phyloP scores from a whole-genome alignment of 139 green algal genomes.

The Closterium sp. region DNA sequence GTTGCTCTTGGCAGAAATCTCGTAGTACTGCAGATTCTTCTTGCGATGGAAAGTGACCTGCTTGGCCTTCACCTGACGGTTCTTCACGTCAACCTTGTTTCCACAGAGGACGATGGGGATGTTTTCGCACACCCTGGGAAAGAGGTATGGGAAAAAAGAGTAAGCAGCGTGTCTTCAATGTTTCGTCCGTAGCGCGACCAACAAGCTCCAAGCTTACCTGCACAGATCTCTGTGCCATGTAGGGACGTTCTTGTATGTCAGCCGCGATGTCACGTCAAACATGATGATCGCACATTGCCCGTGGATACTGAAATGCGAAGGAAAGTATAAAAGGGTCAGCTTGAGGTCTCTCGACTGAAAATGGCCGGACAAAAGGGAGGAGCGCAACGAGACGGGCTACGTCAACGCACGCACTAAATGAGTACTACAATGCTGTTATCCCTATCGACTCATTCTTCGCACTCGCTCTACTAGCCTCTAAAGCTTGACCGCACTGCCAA shows the following conservation, averaged over 20 bases:
- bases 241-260: conserved; percentile 99
- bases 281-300: conserved; percentile 99
- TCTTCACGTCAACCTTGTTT: conserved; percentile 99
- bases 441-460: too few species aligned
- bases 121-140: conserved; percentile 90
- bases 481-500: too few species aligned
- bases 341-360: too few species aligned
- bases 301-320: conserved; percentile 81
- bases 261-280: conserved; percentile 99
- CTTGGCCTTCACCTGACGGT: conserved; percentile 99
- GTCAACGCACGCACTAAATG: too few species aligned
- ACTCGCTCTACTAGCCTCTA: too few species aligned
- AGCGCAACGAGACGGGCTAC: too few species aligned
- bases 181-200: neutral
- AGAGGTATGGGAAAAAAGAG: neutral
- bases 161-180: neutral
- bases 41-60: conserved; percentile 88
- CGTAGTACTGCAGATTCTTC: conserved; percentile 99
- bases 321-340: too few species aligned
- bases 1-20: conserved; percentile 99
- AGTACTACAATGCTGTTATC: too few species aligned
- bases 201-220: conserved; percentile 44
- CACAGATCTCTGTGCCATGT: conserved; percentile 98
- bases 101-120: conserved; percentile 99
- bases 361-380: too few species aligned